phyloP scores from a whole-genome alignment of 148 eudicot genomes.

The Agrostemma githago region DNA sequence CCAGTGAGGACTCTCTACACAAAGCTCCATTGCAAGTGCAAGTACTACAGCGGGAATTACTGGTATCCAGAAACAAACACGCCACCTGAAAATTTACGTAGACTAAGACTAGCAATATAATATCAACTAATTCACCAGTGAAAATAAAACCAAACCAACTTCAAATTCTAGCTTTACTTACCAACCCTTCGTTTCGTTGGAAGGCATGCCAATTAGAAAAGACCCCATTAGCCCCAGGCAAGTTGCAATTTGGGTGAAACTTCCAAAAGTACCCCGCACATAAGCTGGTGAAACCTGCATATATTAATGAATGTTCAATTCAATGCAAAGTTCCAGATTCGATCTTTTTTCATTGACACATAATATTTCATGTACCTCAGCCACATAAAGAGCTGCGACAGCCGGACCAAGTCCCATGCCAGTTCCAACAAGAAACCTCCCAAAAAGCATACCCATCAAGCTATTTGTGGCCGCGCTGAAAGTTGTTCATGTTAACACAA shows the following conservation, averaged over 20 bases:
- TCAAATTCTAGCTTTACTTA: conserved; percentile 33
- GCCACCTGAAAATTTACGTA: conserved; percentile 59
- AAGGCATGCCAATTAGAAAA: conserved; percentile 71
- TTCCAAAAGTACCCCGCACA: conserved; percentile 91
- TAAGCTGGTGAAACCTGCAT: conserved; percentile 79
- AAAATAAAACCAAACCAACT: background rate
- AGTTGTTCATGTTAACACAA: conserved; percentile 8
- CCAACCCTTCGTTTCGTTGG: conserved; percentile 65
- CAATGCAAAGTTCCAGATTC: background rate
- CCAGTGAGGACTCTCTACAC: conserved; percentile 96
- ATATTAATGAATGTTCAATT: background rate
- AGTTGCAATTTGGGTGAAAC: conserved; percentile 82
- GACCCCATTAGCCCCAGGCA: conserved; percentile 77
- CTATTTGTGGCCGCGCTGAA: conserved; percentile 61
- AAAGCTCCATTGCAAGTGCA: conserved; percentile 61
- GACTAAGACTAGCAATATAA: background rate
- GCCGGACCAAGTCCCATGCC: conserved; percentile 95
- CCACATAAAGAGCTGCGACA: conserved; percentile 80
- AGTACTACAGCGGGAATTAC: conserved; percentile 70
- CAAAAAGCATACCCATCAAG: conserved; percentile 68
- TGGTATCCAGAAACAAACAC: conserved; percentile 87
- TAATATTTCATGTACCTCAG: conserved; percentile 54
- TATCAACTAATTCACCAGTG: background rate
- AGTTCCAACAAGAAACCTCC: conserved; percentile 80
- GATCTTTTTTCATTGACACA: background rate